Evolutionary conservation across 2,329 filamentous ascomycete species (phyloP).

Genomic region (Calonectria multiphialidica): DNA sequence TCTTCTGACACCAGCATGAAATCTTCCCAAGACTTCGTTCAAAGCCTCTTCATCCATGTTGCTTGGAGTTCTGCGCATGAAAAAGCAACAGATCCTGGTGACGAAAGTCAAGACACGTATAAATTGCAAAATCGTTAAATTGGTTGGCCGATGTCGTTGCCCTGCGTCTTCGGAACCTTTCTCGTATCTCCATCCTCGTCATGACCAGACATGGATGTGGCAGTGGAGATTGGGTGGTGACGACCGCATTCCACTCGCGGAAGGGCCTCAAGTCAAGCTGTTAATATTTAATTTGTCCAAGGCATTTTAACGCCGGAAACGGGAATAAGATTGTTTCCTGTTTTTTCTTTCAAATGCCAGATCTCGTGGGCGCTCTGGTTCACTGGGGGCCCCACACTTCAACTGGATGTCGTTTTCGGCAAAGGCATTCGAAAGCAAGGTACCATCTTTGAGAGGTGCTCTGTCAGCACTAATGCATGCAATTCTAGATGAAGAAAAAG

Average conservation of each 20-base stretch:
- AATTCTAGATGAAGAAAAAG: background rate
- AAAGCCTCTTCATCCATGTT: background rate
- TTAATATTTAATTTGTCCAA: background rate
- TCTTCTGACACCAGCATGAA: too few relatives aligned
- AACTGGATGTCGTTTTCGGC: background rate
- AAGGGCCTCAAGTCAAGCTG: background rate
- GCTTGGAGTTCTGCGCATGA: background rate
- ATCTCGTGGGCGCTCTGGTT: background rate
- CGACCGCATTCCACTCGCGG: background rate
- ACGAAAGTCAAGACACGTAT: too few relatives aligned
- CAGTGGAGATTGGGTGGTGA: too few relatives aligned
- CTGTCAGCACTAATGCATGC: background rate
- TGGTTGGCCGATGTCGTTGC: background rate
- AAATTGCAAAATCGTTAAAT: too few relatives aligned
- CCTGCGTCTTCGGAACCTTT: background rate
- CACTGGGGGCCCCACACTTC: background rate
- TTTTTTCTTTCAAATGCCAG: background rate
- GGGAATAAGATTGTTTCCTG: background rate
- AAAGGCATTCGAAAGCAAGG: background rate
- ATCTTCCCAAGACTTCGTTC: too few relatives aligned
- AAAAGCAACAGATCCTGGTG: too few relatives aligned
- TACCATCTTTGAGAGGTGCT: background rate
- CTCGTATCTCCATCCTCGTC: background rate
- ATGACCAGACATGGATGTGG: background rate
- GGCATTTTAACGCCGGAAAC: background rate